Evolutionary conservation across 495 filamentous ascomycete species (phyloP).

Genomic region (Aspergillus ellipticus): DNA sequence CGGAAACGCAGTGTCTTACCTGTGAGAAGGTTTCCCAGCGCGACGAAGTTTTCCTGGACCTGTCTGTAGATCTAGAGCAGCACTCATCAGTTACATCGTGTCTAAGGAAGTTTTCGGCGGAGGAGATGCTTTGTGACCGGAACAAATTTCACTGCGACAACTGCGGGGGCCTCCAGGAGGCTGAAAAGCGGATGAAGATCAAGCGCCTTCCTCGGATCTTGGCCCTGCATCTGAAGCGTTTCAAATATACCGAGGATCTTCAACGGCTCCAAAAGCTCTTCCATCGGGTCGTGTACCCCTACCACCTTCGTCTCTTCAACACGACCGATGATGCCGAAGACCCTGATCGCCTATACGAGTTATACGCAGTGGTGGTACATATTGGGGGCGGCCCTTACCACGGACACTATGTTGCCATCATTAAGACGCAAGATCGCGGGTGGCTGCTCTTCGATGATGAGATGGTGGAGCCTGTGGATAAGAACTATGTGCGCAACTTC

Average conservation of each 20-base stretch:
- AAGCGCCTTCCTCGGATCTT: conserved; percentile 90
- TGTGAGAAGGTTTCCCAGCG: conserved; percentile 94
- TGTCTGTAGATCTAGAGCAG: conserved; percentile 93
- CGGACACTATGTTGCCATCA: conserved; percentile 94
- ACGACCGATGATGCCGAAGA: conserved; percentile 97
- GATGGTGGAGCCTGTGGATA: conserved; percentile 96
- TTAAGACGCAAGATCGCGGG: conserved; percentile 93
- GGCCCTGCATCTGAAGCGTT: conserved; percentile 89
- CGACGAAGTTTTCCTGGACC: conserved; percentile 91
- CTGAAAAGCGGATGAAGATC: conserved; percentile 99
- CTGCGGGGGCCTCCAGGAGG: conserved; percentile 94
- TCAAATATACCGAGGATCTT: conserved; percentile 96
- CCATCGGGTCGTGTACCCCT: conserved; percentile 94
- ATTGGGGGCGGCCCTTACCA: conserved; percentile 98
- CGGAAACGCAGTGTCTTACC: conserved; percentile 93
- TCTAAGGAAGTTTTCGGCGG: conserved; percentile 89
- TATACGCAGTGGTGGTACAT: conserved; percentile 98
- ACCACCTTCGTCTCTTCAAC: conserved; percentile 94
- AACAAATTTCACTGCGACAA: conserved; percentile 99
- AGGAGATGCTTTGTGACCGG: conserved; percentile 97
- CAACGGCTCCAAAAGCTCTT: conserved; percentile 94
- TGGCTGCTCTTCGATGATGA: conserved; percentile 98
- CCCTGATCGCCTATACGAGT: conserved; percentile 89
- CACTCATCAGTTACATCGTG: conserved; percentile 97
- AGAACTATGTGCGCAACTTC: conserved; percentile 94